Evolutionary conservation across 2,329 filamentous ascomycete genomes (phyloP).

Genomic region (Pseudonectria buxi): DNA sequence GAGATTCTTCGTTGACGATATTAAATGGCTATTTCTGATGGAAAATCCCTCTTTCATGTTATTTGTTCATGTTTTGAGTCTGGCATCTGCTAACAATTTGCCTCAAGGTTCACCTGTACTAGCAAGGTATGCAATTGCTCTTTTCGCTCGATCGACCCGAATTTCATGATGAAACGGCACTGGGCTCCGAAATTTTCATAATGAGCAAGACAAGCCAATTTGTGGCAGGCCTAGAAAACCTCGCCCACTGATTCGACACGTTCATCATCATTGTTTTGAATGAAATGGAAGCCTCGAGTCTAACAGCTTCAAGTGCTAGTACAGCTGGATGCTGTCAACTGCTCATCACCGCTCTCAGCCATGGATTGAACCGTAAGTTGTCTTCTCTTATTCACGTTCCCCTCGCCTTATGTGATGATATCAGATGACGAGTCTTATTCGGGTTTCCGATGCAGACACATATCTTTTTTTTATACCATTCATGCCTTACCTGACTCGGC

Average conservation of each 20-base stretch:
- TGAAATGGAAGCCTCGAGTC: slow-evolving; percentile 9
- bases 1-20: slow-evolving; percentile 72
- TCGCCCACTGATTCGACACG: slow-evolving; percentile 75
- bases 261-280: slow-evolving; percentile 7
- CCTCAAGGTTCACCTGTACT: slow-evolving; percentile 9
- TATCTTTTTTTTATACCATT: slow-evolving; percentile 63
- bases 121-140: slow-evolving; percentile 28
- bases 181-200: slow-evolving; percentile 77
- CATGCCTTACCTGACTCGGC: slow-evolving; percentile 53
- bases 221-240: slow-evolving; percentile 99
- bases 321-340: neutral
- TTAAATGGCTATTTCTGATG: slow-evolving; percentile 82
- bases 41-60: slow-evolving; percentile 7
- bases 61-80: slow-evolving; percentile 5
- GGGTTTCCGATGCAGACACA: slow-evolving; percentile 66
- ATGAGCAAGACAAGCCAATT: slow-evolving; percentile 81
- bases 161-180: slow-evolving; percentile 82
- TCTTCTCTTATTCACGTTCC: slow-evolving; percentile 7
- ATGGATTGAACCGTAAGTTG: slow-evolving; percentile 12
- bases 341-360: neutral
- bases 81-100: slow-evolving; percentile 26
- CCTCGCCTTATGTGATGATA: slow-evolving; percentile 33
- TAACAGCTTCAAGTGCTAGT: slow-evolving; percentile 17
- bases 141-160: slow-evolving; percentile 9
- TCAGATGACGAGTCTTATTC: slow-evolving; percentile 76